These are phyloP conservation scores for Rhizomucor pusillus DNA, from an alignment of 371 early-diverging fungal genomes.

Conservation along the genomic window DNA sequence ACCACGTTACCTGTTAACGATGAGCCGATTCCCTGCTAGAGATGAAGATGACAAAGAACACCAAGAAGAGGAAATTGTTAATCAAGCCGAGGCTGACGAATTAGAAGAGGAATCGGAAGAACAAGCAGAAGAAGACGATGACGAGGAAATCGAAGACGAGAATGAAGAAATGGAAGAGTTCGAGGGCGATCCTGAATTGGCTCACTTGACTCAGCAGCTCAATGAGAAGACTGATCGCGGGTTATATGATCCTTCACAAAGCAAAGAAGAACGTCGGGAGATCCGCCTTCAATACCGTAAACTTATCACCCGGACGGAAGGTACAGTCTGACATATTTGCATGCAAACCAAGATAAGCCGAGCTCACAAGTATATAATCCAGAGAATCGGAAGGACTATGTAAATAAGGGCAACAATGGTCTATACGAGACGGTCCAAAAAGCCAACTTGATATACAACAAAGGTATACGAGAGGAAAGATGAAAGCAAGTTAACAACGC, in stretches of 20 bases:
- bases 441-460: constrained; percentile 55
- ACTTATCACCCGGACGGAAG: constrained; percentile 48
- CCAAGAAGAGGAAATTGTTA: too few species aligned
- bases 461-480: constrained; percentile 21
- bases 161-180: neutral
- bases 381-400: constrained; percentile 52
- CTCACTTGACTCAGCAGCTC: constrained; percentile 11
- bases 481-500: neutral
- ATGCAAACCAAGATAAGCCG: neutral
- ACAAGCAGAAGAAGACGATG: neutral
- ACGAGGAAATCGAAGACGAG: neutral
- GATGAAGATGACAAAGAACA: too few species aligned
- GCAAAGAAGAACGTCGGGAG: constrained; percentile 48
- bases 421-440: constrained; percentile 46
- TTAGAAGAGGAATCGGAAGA: neutral
- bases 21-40: too few species aligned
- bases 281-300: constrained; percentile 49
- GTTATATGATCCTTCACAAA: constrained; percentile 42
- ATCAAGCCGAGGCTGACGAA: too few species aligned
- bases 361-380: neutral
- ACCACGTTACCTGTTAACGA: too few species aligned
- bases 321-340: constrained; percentile 18
- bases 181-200: constrained; percentile 10
- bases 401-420: constrained; percentile 42
- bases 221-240: constrained; percentile 19